Evolutionary conservation across 2,329 filamentous ascomycete species (phyloP).

Genomic region (Sclerotinia nivalis): DNA sequence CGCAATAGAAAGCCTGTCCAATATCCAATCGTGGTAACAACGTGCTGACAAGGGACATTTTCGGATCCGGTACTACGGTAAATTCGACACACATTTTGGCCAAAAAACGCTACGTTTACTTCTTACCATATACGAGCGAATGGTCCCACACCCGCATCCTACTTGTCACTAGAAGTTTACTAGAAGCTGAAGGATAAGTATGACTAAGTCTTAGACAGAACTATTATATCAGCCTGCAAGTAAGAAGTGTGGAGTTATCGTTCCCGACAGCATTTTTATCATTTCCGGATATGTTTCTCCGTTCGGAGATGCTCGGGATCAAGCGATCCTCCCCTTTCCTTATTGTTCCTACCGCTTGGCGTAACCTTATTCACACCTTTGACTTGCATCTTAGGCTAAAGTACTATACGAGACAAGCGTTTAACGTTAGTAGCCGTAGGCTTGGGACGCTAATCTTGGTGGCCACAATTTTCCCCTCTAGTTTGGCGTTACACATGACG

Average conservation of each 20-base stretch:
- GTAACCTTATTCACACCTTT: neutral
- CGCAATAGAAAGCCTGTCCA: neutral
- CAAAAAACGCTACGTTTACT: neutral
- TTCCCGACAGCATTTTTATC: neutral
- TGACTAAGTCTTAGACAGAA: neutral
- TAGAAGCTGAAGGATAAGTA: neutral
- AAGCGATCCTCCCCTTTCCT: conserved; percentile 5
- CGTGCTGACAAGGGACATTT: conserved; percentile 6
- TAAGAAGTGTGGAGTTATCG: neutral
- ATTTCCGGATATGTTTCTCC: neutral
- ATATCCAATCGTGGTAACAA: conserved; percentile 8
- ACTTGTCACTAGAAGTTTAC: neutral
- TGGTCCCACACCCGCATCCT: neutral
- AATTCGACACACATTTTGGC: neutral
- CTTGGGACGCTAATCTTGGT: too few species aligned
- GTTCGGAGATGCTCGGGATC: neutral
- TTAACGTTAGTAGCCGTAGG: too few species aligned
- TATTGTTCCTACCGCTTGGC: neutral
- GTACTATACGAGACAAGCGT: too few species aligned
- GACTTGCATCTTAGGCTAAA: neutral
- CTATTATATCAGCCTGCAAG: neutral
- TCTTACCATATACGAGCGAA: neutral
- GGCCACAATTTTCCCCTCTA: neutral
- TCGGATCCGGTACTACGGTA: conserved; percentile 16
- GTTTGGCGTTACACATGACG: neutral